Conservation (phyloP, 1,284 basidiomycete species). For the Cryptococcus maquisensis region DNA sequence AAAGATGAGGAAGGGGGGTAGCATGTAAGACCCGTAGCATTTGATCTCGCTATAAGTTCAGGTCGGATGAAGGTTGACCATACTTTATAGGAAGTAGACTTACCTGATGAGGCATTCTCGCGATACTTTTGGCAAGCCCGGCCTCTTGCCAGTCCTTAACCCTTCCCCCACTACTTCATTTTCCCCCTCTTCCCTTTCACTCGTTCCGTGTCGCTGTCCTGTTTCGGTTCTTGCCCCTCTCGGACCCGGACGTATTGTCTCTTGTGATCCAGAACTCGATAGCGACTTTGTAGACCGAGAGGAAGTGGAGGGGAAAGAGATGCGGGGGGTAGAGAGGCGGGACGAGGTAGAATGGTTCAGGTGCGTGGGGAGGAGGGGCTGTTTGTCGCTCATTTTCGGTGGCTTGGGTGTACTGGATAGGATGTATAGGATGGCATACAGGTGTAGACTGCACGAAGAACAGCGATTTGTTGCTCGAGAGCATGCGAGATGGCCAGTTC, state of each 20-base stretch:
- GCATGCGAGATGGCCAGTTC: too few relatives aligned
- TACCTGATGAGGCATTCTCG: too few relatives aligned
- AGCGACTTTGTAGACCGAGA: slow-evolving; percentile 11
- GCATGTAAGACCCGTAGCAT: slow-evolving; percentile 41
- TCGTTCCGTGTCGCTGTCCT: not conserved
- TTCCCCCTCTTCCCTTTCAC: not conserved
- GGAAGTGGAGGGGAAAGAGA: slow-evolving; percentile 32
- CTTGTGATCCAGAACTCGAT: slow-evolving; percentile 5
- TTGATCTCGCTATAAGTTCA: slow-evolving; percentile 36
- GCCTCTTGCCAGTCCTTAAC: not conserved
- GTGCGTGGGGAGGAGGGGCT: slow-evolving; percentile 17
- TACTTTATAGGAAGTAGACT: not conserved
- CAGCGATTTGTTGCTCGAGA: too few relatives aligned
- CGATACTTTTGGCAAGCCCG: too few relatives aligned
- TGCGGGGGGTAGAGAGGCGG: slow-evolving; percentile 21
- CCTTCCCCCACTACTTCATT: not conserved
- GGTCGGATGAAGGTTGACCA: not conserved
- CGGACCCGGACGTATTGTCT: not conserved
- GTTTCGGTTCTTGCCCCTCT: not conserved
- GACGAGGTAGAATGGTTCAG: slow-evolving; percentile 14
- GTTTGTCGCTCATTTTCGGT: slow-evolving; percentile 2
- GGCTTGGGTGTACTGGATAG: too few relatives aligned
- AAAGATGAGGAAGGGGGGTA: slow-evolving; percentile 34
- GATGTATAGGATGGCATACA: too few relatives aligned
- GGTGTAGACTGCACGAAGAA: too few relatives aligned